phyloP scores from a whole-genome alignment of 1,139 yeast genomes.

The Kluyveromyces sp. region DNA sequence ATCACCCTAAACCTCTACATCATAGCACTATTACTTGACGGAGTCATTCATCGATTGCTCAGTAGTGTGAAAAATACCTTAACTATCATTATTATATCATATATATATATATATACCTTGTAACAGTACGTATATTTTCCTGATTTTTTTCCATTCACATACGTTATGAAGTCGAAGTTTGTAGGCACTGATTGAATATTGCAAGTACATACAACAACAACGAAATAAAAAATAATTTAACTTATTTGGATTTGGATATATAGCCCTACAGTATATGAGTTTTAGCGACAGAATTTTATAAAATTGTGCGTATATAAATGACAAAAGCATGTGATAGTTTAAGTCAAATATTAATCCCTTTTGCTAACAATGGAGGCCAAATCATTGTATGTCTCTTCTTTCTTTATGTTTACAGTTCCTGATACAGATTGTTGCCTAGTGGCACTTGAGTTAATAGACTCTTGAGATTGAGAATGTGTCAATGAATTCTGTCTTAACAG shows the following conservation, averaged over 20 bases:
- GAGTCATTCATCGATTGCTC: neutral
- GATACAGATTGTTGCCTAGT: conserved; percentile 12
- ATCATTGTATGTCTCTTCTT: conserved; percentile 50
- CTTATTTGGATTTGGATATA: too few relatives aligned
- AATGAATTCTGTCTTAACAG: conserved; percentile 30
- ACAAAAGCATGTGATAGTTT: neutral
- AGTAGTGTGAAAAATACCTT: neutral
- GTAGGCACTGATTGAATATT: too few relatives aligned
- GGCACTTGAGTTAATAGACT: conserved; percentile 8
- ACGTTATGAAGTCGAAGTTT: too few relatives aligned
- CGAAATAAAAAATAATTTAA: too few relatives aligned
- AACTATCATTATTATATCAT: neutral
- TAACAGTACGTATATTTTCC: conserved; percentile 5
- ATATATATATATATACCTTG: conserved; percentile 6
- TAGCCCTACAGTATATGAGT: too few relatives aligned
- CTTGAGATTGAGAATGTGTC: conserved; percentile 5
- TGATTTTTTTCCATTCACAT: neutral
- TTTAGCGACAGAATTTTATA: too few relatives aligned
- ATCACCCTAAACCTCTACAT: neutral
- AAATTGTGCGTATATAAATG: neutral
- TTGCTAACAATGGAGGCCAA: conserved; percentile 38
- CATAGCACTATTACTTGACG: neutral
- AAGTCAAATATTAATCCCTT: conserved; percentile 15
- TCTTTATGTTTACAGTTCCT: conserved; percentile 29
- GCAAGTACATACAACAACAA: too few relatives aligned